Conservation (phyloP, 805 yeast genomes). For the Kurtzmaniella cleridarum region DNA sequence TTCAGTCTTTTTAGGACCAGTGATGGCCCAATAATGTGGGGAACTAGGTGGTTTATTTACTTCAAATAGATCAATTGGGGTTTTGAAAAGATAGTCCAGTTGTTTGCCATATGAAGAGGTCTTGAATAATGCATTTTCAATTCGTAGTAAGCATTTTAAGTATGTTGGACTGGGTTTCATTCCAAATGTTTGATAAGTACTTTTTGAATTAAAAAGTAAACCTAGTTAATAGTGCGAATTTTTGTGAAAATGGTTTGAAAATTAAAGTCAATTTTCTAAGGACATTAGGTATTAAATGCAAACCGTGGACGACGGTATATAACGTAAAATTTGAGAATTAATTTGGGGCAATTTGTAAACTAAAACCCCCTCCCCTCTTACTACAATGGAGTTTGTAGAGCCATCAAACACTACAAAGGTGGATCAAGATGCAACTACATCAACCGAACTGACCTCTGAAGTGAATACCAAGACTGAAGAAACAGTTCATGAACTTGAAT, state of each 20-base stretch:
- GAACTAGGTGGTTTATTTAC: conserved; percentile 12
- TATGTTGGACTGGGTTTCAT: too few relatives aligned
- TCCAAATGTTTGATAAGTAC: too few relatives aligned
- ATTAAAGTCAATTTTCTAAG: too few relatives aligned
- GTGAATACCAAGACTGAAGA: conserved; percentile 46
- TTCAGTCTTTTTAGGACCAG: conserved; percentile 45
- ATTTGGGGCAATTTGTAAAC: not conserved
- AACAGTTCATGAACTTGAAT: conserved; percentile 46
- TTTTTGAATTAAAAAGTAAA: too few relatives aligned
- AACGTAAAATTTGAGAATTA: not conserved
- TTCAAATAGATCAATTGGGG: conserved; percentile 22
- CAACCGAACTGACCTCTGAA: not conserved
- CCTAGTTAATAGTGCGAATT: too few relatives aligned
- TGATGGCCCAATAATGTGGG: conserved; percentile 25
- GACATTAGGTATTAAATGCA: not conserved
- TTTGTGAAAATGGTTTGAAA: too few relatives aligned
- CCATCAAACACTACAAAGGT: not conserved
- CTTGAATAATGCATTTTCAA: conserved; percentile 21
- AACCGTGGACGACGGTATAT: not conserved
- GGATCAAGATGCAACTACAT: not conserved
- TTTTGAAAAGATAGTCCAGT: conserved; percentile 14
- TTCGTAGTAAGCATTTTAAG: conserved; percentile 12
- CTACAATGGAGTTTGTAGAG: conserved; percentile 1
- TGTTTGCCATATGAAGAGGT: conserved; percentile 1
- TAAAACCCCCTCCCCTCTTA: too few relatives aligned